Percentiles rank a stretch among this genome's conserved stretches.
phyloP scores from a whole-genome alignment of 768 basidiomycete species.

The Termitomyces sp. region DNA sequence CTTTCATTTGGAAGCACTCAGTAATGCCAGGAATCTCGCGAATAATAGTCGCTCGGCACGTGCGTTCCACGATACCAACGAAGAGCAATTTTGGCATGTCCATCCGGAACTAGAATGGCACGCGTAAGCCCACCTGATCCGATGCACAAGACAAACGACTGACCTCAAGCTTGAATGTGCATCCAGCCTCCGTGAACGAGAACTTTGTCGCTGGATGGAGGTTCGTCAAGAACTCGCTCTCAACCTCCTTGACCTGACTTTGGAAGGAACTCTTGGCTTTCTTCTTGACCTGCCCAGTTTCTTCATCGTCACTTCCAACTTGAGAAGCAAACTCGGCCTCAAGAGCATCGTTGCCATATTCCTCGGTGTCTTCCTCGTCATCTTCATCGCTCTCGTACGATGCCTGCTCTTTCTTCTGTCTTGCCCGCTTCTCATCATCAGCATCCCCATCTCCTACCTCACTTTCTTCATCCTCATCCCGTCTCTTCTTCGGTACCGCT shows the following conservation, averaged over 20 bases:
- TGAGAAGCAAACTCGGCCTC: slow-evolving; percentile 62
- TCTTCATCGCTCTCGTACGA: slow-evolving; percentile 76
- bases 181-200: slow-evolving; percentile 59
- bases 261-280: slow-evolving; percentile 25
- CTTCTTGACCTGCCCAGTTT: slow-evolving; percentile 20
- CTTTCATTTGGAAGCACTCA: slow-evolving; percentile 78
- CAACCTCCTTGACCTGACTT: slow-evolving; percentile 39
- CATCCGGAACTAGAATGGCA: slow-evolving; percentile 62
- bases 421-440: slow-evolving; percentile 70
- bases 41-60: slow-evolving; percentile 79
- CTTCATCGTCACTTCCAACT: slow-evolving; percentile 33
- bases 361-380: slow-evolving; percentile 44
- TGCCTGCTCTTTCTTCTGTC: slow-evolving; percentile 68
- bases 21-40: slow-evolving; percentile 88
- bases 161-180: slow-evolving; percentile 84
- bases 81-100: slow-evolving; percentile 91
- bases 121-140: background rate
- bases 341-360: slow-evolving; percentile 54
- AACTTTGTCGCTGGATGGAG: slow-evolving; percentile 72
- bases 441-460: slow-evolving; percentile 83
- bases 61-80: slow-evolving; percentile 88
- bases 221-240: slow-evolving; percentile 51
- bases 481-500: slow-evolving; percentile 25
- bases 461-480: slow-evolving; percentile 61
- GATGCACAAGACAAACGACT: background rate